phyloP scores from a whole-genome alignment of 305 asterid genomes.

The Fraxinus greggii region DNA sequence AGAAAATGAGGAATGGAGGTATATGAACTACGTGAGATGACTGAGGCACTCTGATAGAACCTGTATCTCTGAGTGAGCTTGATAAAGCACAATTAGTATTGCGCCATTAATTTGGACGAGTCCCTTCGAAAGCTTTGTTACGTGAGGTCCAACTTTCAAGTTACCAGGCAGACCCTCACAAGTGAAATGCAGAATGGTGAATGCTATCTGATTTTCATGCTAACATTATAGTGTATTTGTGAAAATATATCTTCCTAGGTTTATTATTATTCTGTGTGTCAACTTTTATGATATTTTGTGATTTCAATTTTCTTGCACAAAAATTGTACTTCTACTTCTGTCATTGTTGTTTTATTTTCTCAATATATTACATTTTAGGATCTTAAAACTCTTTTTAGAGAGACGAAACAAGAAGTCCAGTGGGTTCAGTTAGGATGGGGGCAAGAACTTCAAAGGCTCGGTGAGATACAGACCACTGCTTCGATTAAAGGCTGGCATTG shows the following conservation, averaged over 20 bases:
- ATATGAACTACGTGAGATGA: neutral
- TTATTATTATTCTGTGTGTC: slow-evolving; percentile 9
- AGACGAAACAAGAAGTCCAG: slow-evolving; percentile 56
- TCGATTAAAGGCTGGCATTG: neutral
- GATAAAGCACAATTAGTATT: neutral
- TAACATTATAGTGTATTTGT: neutral
- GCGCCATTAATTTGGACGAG: neutral
- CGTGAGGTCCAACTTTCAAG: slow-evolving; percentile 7
- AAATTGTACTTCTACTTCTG: neutral
- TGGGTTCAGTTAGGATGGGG: slow-evolving; percentile 57
- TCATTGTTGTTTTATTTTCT: slow-evolving; percentile 14
- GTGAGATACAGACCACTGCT: slow-evolving; percentile 45
- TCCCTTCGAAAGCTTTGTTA: slow-evolving; percentile 10
- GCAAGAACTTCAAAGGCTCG: slow-evolving; percentile 59
- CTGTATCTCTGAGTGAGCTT: neutral
- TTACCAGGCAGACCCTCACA: slow-evolving; percentile 1
- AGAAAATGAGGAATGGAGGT: neutral
- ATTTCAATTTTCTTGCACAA: neutral
- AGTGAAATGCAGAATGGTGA: neutral
- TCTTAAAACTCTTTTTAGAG: slow-evolving; percentile 55
- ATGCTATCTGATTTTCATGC: neutral
- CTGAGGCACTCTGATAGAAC: neutral
- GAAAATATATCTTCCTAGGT: neutral
- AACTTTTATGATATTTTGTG: slow-evolving; percentile 12
- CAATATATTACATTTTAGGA: slow-evolving; percentile 41